A percentile compares a stretch with the other conserved stretches of the same genome.
These are phyloP conservation scores for Penicillium aurantiogriseum DNA, from an alignment of 2,329 filamentous ascomycete genomes.

Conservation along the genomic window DNA sequence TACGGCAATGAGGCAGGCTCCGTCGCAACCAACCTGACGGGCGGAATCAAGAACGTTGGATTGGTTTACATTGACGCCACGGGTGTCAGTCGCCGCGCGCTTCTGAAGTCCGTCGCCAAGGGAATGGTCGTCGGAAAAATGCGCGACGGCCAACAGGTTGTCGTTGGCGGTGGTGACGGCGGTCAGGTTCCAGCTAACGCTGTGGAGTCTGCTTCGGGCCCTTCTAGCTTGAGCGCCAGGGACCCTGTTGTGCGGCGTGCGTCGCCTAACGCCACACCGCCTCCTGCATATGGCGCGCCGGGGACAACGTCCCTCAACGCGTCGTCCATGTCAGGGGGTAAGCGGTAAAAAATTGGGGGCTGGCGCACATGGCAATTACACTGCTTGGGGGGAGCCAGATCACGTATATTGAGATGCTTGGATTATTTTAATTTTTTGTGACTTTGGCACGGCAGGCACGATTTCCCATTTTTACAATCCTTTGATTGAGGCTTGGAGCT, in stretches of 20 bases:
- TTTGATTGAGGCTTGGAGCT: not conserved
- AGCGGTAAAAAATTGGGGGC: conserved; percentile 24
- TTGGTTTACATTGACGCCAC: conserved; percentile 96
- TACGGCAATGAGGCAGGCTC: conserved; percentile 84
- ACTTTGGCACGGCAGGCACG: not conserved
- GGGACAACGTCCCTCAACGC: conserved; percentile 37
- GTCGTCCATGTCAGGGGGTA: conserved; percentile 32
- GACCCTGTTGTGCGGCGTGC: conserved; percentile 30
- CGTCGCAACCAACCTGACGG: conserved; percentile 71
- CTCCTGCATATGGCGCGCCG: conserved; percentile 41
- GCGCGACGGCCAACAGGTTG: conserved; percentile 49
- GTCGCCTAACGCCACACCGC: conserved; percentile 39
- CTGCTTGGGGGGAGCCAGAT: not conserved
- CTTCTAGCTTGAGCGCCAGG: conserved; percentile 14
- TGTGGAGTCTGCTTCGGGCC: conserved; percentile 11
- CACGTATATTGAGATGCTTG: not conserved
- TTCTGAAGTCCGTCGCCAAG: conserved; percentile 93
- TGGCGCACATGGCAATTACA: not conserved
- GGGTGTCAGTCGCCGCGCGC: conserved; percentile 81
- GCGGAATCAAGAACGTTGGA: conserved; percentile 92
- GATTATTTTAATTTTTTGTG: not conserved
- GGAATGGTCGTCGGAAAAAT: conserved; percentile 68
- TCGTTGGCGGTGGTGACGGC: conserved; percentile 49
- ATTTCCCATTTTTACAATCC: not conserved
- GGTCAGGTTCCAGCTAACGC: conserved; percentile 33